Conservation (phyloP, 345 rosid species). For the Atalantia buxifolia region DNA sequence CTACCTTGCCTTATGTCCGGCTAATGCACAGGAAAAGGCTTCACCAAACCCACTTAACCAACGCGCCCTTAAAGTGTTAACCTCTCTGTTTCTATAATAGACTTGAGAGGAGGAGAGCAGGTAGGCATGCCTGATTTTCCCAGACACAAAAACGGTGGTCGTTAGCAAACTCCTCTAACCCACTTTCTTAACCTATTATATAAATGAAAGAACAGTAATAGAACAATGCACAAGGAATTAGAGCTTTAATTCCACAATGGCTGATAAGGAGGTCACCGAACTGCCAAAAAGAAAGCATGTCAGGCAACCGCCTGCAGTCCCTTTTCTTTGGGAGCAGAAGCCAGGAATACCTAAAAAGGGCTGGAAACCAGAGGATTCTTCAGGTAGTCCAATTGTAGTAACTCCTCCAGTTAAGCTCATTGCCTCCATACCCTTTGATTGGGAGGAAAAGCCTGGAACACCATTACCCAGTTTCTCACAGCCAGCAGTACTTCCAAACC, state of each 20-base stretch:
- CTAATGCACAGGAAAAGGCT: not conserved
- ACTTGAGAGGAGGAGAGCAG: not conserved
- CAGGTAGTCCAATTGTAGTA: conserved; percentile 26
- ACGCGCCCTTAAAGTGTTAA: not conserved
- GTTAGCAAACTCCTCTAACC: conserved; percentile 7
- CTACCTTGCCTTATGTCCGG: too few species aligned
- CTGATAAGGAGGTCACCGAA: conserved; percentile 16
- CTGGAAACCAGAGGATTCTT: conserved; percentile 53
- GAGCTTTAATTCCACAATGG: conserved; percentile 23
- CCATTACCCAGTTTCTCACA: conserved; percentile 40
- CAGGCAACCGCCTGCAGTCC: conserved; percentile 69
- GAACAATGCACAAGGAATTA: not conserved
- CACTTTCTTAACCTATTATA: not conserved
- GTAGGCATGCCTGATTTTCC: conserved; percentile 7
- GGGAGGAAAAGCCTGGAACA: conserved; percentile 79
- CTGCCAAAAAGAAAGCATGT: conserved; percentile 33
- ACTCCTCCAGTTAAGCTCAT: conserved; percentile 55
- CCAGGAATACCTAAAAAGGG: conserved; percentile 75
- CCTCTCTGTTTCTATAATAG: not conserved
- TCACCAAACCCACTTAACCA: not conserved
- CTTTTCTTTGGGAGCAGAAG: conserved; percentile 81
- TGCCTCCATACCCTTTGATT: conserved; percentile 64
- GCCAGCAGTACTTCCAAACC: conserved; percentile 12
- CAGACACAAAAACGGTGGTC: not conserved
- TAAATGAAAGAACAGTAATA: not conserved